These are phyloP conservation scores for Acacia acuminata DNA, from an alignment of 306 rosid species.

Conservation along the genomic window DNA sequence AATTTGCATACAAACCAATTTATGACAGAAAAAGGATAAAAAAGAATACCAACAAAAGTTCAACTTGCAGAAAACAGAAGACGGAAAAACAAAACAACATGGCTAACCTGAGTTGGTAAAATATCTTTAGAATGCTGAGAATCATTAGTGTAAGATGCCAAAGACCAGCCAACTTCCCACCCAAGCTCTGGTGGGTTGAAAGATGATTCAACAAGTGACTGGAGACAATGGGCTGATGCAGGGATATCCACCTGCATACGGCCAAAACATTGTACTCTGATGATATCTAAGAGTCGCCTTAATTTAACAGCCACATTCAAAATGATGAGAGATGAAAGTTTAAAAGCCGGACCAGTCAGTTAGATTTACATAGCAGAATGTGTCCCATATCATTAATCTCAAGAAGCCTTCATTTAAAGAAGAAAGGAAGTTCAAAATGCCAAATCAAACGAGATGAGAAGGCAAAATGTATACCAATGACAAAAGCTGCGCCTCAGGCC, in stretches of 20 bases:
- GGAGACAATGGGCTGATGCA: conserved; percentile 63
- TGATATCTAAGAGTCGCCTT: too few relatives aligned
- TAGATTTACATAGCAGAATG: conserved; percentile 11
- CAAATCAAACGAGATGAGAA: conserved; percentile 18
- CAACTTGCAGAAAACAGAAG: neutral
- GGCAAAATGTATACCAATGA: conserved; percentile 58
- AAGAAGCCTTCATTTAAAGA: conserved; percentile 6
- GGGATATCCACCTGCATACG: conserved; percentile 70
- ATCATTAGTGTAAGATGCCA: conserved; percentile 64
- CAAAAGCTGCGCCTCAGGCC: conserved; percentile 66
- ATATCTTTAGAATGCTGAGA: conserved; percentile 43
- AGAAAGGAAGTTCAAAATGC: conserved; percentile 18
- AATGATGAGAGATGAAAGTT: neutral
- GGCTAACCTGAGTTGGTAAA: conserved; percentile 57
- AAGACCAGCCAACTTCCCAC: conserved; percentile 97
- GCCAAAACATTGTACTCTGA: too few relatives aligned
- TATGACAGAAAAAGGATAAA: conserved; percentile 5
- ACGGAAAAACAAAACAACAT: conserved; percentile 1
- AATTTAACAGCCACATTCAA: too few relatives aligned
- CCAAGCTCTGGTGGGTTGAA: conserved; percentile 57
- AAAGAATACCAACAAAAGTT: neutral
- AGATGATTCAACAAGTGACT: conserved; percentile 79
- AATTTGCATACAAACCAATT: conserved; percentile 19
- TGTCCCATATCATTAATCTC: conserved; percentile 11
- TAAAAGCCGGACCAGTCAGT: neutral